Conservation (phyloP, 2,329 filamentous ascomycete genomes). For the Penicillium hordei region DNA sequence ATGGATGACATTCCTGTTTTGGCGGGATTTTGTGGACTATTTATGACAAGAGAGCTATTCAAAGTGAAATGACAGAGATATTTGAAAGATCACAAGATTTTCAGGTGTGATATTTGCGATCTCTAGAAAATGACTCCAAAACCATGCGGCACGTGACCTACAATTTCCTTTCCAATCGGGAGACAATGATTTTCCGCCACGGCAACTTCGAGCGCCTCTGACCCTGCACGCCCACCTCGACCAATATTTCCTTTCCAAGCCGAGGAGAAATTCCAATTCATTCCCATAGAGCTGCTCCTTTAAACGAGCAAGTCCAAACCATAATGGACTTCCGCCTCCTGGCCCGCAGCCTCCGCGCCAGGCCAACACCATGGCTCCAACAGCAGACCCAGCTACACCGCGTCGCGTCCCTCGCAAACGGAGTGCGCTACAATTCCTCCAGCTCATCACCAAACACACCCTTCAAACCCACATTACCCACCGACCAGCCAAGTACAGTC, state of each 20-base stretch:
- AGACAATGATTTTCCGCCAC: conserved; percentile 18
- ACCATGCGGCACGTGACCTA: conserved; percentile 24
- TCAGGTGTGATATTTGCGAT: neutral
- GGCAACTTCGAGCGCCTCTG: conserved; percentile 7
- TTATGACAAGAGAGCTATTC: neutral
- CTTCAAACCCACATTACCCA: conserved; percentile 3
- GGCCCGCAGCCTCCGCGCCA: conserved; percentile 34
- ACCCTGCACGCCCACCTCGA: conserved; percentile 4
- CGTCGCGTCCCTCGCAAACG: conserved; percentile 18
- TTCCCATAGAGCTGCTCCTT: conserved; percentile 2
- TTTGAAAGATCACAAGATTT: conserved; percentile 2
- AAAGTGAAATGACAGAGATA: neutral
- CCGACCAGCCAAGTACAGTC: conserved; percentile 6
- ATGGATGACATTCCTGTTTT: conserved; percentile 49
- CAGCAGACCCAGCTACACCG: conserved; percentile 19
- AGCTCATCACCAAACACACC: conserved; percentile 10
- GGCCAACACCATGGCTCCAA: conserved; percentile 30
- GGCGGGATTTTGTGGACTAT: neutral
- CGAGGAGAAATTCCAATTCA: neutral
- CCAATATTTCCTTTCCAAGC: neutral
- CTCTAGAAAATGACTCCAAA: conserved; percentile 3
- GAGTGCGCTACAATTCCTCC: conserved; percentile 28
- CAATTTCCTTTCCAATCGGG: conserved; percentile 23
- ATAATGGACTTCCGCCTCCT: conserved; percentile 37
- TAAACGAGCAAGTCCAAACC: conserved; percentile 1